Evolutionary conservation across 192 early-diverging fungal species (phyloP).

Genomic region (Linnemannia schmuckeri): DNA sequence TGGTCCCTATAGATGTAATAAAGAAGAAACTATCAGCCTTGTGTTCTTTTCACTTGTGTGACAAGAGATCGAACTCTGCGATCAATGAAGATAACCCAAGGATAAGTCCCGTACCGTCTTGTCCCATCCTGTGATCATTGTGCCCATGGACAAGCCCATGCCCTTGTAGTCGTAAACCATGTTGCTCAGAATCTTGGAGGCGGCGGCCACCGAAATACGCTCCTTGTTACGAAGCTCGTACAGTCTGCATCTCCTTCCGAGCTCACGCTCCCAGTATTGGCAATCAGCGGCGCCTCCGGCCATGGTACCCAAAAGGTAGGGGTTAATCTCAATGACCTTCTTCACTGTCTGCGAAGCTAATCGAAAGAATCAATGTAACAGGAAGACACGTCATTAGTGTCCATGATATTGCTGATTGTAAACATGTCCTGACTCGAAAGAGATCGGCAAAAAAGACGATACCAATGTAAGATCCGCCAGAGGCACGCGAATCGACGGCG

Average conservation of each 20-base stretch:
- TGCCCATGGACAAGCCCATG: conserved; percentile 99
- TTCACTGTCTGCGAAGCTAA: conserved; percentile 95
- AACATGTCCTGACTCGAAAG: neutral
- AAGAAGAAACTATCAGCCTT: neutral
- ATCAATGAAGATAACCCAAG: neutral
- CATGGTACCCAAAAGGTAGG: conserved; percentile 98
- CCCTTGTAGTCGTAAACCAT: conserved; percentile 99
- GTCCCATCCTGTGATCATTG: conserved; percentile 99
- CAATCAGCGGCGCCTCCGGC: conserved; percentile 99
- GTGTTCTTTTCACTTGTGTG: neutral
- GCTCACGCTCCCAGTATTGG: conserved; percentile 97
- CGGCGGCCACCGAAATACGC: conserved; percentile 97
- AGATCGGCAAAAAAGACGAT: conserved; percentile 17
- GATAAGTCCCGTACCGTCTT: conserved; percentile 73
- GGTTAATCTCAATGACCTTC: conserved; percentile 99
- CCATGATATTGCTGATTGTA: neutral
- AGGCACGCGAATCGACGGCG: conserved; percentile 96
- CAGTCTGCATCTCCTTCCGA: conserved; percentile 93
- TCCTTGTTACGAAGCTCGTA: conserved; percentile 99
- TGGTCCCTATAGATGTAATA: conserved; percentile 73
- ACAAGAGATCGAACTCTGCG: neutral
- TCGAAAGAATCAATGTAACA: conserved; percentile 11
- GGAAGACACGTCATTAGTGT: neutral
- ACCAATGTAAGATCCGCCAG: conserved; percentile 92
- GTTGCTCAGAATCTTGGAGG: conserved; percentile 96